Percentiles rank a stretch among this genome's conserved stretches.
Conservation (phyloP, 768 basidiomycete species). For the Amanita subjunquillea region DNA sequence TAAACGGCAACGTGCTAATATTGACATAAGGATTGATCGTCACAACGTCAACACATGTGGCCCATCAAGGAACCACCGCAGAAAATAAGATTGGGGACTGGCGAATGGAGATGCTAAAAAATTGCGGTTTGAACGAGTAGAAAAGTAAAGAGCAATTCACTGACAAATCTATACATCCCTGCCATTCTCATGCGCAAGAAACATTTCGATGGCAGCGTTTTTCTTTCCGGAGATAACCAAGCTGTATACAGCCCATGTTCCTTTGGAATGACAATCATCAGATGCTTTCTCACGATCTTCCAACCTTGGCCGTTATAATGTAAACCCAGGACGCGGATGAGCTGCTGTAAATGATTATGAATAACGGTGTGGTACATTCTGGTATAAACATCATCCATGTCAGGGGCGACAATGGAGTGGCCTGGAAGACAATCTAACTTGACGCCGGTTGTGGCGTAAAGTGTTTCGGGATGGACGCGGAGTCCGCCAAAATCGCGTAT, state of each 20-base stretch:
- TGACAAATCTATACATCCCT: slow-evolving; percentile 44
- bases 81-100: slow-evolving; percentile 45
- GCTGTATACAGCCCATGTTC: slow-evolving; percentile 36
- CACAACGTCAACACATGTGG: too few relatives aligned
- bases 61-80: slow-evolving; percentile 19
- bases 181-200: slow-evolving; percentile 50
- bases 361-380: slow-evolving; percentile 49
- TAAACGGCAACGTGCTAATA: too few relatives aligned
- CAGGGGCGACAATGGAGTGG: slow-evolving; percentile 38
- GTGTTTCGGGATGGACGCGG: slow-evolving; percentile 39
- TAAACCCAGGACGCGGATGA: slow-evolving; percentile 45
- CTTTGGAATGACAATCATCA: slow-evolving; percentile 31
- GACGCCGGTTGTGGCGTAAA: slow-evolving; percentile 39
- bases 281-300: slow-evolving; percentile 35
- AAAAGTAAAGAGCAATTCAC: slow-evolving; percentile 12
- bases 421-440: slow-evolving; percentile 36
- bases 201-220: slow-evolving; percentile 42
- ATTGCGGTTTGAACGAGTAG: background rate
- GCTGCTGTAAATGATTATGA: slow-evolving; percentile 50
- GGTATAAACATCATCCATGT: slow-evolving; percentile 44
- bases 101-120: slow-evolving; percentile 39
- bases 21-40: too few relatives aligned
- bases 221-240: slow-evolving; percentile 39
- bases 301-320: slow-evolving; percentile 49
- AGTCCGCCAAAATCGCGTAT: slow-evolving; percentile 51